phyloP scores from a whole-genome alignment of 768 basidiomycete species.

The Lactarius pseudohatsudake region DNA sequence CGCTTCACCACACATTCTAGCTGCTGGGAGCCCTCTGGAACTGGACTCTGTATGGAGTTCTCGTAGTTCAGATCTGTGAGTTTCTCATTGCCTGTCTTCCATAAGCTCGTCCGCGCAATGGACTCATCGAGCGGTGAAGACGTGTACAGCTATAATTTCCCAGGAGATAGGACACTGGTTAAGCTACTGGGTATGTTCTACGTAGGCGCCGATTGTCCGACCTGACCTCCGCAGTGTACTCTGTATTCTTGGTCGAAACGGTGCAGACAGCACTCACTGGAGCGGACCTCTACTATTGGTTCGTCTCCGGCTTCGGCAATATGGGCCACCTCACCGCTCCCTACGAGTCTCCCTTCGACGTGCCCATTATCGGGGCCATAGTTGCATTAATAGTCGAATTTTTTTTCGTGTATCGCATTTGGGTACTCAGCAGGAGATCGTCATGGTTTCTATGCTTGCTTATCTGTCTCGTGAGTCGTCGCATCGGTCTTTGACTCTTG shows the following conservation, averaged over 20 bases:
- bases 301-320: slow-evolving; percentile 36
- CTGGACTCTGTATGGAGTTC: slow-evolving; percentile 33
- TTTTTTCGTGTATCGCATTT: slow-evolving; percentile 38
- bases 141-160: slow-evolving; percentile 22
- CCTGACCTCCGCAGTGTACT: slow-evolving; percentile 29
- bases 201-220: not conserved
- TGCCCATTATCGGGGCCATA: slow-evolving; percentile 33
- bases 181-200: slow-evolving; percentile 13
- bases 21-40: slow-evolving; percentile 29
- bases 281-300: slow-evolving; percentile 35
- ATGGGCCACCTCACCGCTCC: slow-evolving; percentile 28
- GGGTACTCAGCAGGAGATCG: slow-evolving; percentile 7
- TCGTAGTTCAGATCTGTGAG: slow-evolving; percentile 36
- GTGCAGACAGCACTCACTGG: slow-evolving; percentile 32
- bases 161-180: not conserved
- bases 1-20: not conserved
- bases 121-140: slow-evolving; percentile 7
- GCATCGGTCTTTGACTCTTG: too few species aligned
- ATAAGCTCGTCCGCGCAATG: not conserved
- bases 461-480: slow-evolving; percentile 9
- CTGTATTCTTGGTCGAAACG: slow-evolving; percentile 31
- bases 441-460: not conserved
- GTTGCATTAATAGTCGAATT: slow-evolving; percentile 35
- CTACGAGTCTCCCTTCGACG: slow-evolving; percentile 32
- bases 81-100: not conserved